Percentiles rank a stretch among this genome's conserved stretches.
These are phyloP conservation scores for Senna tora DNA, from an alignment of 306 rosid species.

Conservation along the genomic window DNA sequence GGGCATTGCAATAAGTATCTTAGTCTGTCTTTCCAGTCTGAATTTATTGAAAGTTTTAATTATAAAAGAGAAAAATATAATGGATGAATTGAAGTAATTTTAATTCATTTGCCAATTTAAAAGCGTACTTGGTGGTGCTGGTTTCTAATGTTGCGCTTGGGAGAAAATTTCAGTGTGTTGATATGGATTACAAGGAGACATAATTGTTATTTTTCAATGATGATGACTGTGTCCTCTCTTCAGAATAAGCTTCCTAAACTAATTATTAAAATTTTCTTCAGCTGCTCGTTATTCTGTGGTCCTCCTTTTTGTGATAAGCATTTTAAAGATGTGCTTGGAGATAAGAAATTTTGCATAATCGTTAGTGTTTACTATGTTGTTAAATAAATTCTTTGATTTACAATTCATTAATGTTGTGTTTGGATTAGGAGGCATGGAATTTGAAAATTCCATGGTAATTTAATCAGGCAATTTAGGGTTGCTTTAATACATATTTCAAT, in stretches of 20 bases:
- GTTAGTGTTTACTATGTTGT: slow-evolving; percentile 32
- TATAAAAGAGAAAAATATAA: background rate
- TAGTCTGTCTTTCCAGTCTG: background rate
- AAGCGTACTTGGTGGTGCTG: slow-evolving; percentile 13
- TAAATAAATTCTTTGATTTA: slow-evolving; percentile 17
- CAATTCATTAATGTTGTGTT: background rate
- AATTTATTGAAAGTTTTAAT: background rate
- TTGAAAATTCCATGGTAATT: no score
- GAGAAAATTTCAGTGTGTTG: background rate
- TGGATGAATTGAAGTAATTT: slow-evolving; percentile 11
- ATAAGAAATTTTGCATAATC: slow-evolving; percentile 20
- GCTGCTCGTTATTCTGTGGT: slow-evolving; percentile 18
- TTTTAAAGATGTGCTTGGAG: slow-evolving; percentile 28
- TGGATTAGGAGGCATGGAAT: no score
- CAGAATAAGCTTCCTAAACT: slow-evolving; percentile 13
- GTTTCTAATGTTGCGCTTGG: slow-evolving; percentile 11
- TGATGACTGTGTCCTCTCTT: slow-evolving; percentile 10
- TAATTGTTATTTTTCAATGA: background rate
- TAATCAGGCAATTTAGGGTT: no score
- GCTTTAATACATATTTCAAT: no score
- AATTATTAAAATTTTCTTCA: slow-evolving; percentile 27
- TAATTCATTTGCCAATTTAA: background rate
- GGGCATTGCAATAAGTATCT: background rate
- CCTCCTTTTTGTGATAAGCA: slow-evolving; percentile 16
- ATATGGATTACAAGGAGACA: background rate